Conservation (phyloP, 2,329 filamentous ascomycete genomes). For the Herpotrichia juniperi region DNA sequence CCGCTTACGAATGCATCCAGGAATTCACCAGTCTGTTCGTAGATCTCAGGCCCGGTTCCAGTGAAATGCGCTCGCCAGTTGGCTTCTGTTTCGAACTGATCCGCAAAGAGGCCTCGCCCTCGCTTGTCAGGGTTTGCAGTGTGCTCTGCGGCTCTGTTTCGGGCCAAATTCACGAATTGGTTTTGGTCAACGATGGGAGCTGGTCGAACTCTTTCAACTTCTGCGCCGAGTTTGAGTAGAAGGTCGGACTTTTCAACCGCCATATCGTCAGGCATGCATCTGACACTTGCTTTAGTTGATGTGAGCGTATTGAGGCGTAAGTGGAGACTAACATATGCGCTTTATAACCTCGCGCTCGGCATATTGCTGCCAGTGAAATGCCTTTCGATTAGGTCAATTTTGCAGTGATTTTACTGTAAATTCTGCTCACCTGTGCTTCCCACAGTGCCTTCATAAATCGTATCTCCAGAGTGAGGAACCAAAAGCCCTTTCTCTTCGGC, state of each 20-base stretch:
- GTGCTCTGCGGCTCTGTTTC: slow-evolving; percentile 76
- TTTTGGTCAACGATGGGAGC: slow-evolving; percentile 91
- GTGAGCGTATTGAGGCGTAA: background rate
- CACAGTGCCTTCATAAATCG: slow-evolving; percentile 96
- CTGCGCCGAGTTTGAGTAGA: slow-evolving; percentile 85
- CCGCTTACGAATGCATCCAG: slow-evolving; percentile 91
- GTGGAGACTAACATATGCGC: slow-evolving; percentile 74
- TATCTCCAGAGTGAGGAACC: slow-evolving; percentile 81
- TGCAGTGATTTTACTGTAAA: background rate
- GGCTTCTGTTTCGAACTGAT: slow-evolving; percentile 91
- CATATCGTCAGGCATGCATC: slow-evolving; percentile 94
- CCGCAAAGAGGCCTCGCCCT: slow-evolving; percentile 87
- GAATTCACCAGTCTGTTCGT: slow-evolving; percentile 72
- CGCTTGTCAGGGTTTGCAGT: slow-evolving; percentile 61
- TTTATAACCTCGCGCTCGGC: slow-evolving; percentile 84
- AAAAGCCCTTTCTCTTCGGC: slow-evolving; percentile 81
- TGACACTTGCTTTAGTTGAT: slow-evolving; percentile 24
- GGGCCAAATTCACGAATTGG: slow-evolving; percentile 94
- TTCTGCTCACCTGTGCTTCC: slow-evolving; percentile 75
- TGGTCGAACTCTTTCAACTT: slow-evolving; percentile 88
- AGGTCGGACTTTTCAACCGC: slow-evolving; percentile 87
- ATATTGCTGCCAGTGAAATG: slow-evolving; percentile 89
- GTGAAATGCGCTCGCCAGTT: slow-evolving; percentile 87
- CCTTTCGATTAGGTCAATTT: background rate
- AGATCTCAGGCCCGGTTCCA: slow-evolving; percentile 90